A percentile compares a stretch with the other conserved stretches of the same genome.
Evolutionary conservation across 2,329 filamentous ascomycete genomes (phyloP).

Genomic region (Diaporthe helianthi): DNA sequence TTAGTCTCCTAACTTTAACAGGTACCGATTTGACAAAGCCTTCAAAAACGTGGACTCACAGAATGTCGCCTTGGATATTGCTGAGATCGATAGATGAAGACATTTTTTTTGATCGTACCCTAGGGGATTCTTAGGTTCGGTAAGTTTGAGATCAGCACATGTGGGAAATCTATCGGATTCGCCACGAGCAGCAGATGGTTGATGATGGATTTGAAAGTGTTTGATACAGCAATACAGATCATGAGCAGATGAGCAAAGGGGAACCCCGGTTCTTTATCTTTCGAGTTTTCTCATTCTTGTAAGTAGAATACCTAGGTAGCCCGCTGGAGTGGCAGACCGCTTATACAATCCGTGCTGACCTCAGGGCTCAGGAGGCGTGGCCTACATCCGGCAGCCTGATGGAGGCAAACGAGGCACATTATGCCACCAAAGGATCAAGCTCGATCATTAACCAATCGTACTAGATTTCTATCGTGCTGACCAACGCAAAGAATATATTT

Average conservation of each 20-base stretch:
- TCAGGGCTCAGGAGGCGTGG: too few species aligned
- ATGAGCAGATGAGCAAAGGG: not conserved
- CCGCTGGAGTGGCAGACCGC: not conserved
- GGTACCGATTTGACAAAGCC: not conserved
- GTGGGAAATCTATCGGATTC: too few species aligned
- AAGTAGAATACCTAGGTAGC: not conserved
- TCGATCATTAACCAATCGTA: not conserved
- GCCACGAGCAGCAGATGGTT: not conserved
- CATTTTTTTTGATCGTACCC: not conserved
- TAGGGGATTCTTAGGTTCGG: not conserved
- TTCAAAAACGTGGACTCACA: not conserved
- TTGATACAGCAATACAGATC: not conserved
- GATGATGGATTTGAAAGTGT: not conserved
- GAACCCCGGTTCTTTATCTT: not conserved
- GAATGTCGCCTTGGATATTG: constrained; percentile 15
- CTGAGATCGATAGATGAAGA: not conserved
- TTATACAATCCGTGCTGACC: not conserved
- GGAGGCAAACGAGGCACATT: not conserved
- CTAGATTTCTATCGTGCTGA: not conserved
- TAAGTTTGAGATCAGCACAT: not conserved
- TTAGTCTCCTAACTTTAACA: too few species aligned
- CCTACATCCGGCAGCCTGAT: not conserved
- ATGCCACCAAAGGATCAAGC: not conserved
- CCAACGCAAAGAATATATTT: constrained; percentile 10
- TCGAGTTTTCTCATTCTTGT: not conserved